These are phyloP conservation scores for Drechslerella stenobrocha DNA, from an alignment of 2,329 filamentous ascomycete genomes.

Conservation along the genomic window DNA sequence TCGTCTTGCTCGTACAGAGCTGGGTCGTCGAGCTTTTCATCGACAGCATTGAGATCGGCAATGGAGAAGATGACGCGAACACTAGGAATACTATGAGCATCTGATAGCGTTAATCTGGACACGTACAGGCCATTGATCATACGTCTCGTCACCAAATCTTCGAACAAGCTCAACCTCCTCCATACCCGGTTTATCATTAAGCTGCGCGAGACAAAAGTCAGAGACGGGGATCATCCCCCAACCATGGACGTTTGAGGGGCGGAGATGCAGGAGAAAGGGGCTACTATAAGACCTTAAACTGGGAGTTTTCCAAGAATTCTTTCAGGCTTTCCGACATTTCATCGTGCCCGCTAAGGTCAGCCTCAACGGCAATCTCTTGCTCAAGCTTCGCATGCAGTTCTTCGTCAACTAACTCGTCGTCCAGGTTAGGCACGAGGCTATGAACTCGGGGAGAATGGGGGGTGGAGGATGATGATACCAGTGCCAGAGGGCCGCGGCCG, in stretches of 20 bases:
- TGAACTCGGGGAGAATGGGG: constrained; percentile 1
- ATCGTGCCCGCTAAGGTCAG: constrained; percentile 73
- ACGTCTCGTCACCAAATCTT: constrained; percentile 86
- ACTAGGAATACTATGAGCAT: constrained; percentile 56
- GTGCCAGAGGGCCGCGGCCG: constrained; percentile 21
- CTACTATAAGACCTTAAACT: constrained; percentile 67
- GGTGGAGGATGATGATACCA: background rate
- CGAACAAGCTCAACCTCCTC: constrained; percentile 86
- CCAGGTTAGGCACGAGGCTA: constrained; percentile 44
- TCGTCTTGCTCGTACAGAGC: constrained; percentile 60
- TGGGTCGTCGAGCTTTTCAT: constrained; percentile 63
- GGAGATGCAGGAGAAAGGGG: constrained; percentile 26
- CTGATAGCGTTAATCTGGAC: too few species aligned
- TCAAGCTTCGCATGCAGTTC: constrained; percentile 86
- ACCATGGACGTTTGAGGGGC: too few species aligned
- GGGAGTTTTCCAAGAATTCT: constrained; percentile 83
- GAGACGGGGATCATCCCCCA: too few species aligned
- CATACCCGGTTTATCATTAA: constrained; percentile 76
- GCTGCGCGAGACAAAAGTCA: too few species aligned
- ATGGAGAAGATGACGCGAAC: constrained; percentile 84
- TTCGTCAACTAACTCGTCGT: constrained; percentile 63
- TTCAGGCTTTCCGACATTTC: constrained; percentile 75
- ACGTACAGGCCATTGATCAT: constrained; percentile 53
- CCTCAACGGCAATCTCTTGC: constrained; percentile 80
- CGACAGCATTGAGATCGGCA: constrained; percentile 72